These are phyloP conservation scores for Aspergillus terreus DNA, from an alignment of 2,329 filamentous ascomycete species.

Conservation along the genomic window DNA sequence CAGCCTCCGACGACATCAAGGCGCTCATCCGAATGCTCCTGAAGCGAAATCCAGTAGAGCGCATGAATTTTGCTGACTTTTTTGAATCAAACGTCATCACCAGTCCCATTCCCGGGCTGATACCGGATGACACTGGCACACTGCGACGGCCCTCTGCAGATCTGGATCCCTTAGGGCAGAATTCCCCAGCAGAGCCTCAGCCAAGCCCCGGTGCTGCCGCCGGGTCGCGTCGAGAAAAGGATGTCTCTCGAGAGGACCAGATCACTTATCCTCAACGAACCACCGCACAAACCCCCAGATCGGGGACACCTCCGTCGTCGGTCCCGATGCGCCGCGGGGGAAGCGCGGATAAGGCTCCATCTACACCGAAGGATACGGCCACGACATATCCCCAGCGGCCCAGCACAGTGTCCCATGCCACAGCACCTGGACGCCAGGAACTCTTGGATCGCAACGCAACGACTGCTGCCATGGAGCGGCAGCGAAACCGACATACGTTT, in stretches of 20 bases:
- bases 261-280: slow-evolving; percentile 36
- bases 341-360: slow-evolving; percentile 30
- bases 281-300: slow-evolving; percentile 24
- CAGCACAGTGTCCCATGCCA: slow-evolving; percentile 30
- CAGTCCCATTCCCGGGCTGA: slow-evolving; percentile 72
- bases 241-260: slow-evolving; percentile 20
- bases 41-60: slow-evolving; percentile 79
- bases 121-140: slow-evolving; percentile 64
- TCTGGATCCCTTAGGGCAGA: slow-evolving; percentile 6
- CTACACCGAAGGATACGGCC: slow-evolving; percentile 23
- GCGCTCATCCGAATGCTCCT: slow-evolving; percentile 73
- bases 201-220: slow-evolving; percentile 12
- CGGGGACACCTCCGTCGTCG: slow-evolving; percentile 26
- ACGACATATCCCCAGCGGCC: slow-evolving; percentile 31
- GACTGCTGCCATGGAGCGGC: slow-evolving; percentile 55
- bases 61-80: slow-evolving; percentile 81
- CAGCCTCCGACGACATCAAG: slow-evolving; percentile 73
- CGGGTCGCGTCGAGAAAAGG: slow-evolving; percentile 17
- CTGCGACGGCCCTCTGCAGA: slow-evolving; percentile 18
- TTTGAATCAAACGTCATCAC: slow-evolving; percentile 72
- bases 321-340: slow-evolving; percentile 29
- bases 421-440: slow-evolving; percentile 40
- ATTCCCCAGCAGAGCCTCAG: slow-evolving; percentile 16
- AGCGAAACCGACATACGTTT: slow-evolving; percentile 51
- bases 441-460: slow-evolving; percentile 30